Evolutionary conservation across 176 grass and related monocot species (phyloP).

Genomic region (Zea luxurians): DNA sequence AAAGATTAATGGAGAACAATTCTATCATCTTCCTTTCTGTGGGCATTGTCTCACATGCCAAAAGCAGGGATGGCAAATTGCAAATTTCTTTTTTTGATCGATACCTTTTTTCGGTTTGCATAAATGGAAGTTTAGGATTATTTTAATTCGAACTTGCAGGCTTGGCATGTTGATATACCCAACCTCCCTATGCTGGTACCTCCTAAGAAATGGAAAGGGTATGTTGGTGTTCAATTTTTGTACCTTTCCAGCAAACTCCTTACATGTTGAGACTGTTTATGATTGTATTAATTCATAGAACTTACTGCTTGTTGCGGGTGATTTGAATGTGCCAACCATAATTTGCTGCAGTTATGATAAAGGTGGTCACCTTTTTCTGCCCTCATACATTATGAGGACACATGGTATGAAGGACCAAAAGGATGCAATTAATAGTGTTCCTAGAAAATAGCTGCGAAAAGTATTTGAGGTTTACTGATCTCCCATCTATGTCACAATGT

Average conservation of each 20-base stretch:
- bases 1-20: too few species aligned
- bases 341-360: conserved; percentile 69
- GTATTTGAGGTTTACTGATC: too few species aligned
- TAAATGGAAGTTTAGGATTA: too few species aligned
- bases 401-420: conserved; percentile 89
- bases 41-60: too few species aligned
- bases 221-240: conserved; percentile 45
- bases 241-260: conserved; percentile 25
- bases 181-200: conserved; percentile 91
- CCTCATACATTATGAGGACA: conserved; percentile 92
- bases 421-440: conserved; percentile 73
- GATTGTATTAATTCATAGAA: neutral
- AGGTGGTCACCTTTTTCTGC: conserved; percentile 82
- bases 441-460: neutral
- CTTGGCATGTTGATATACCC: conserved; percentile 78
- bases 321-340: neutral
- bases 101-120: too few species aligned
- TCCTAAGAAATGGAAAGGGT: conserved; percentile 91
- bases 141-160: conserved; percentile 60
- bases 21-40: too few species aligned
- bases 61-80: too few species aligned
- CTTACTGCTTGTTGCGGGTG: too few species aligned
- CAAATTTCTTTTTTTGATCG: too few species aligned
- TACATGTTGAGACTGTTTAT: conserved; percentile 4
- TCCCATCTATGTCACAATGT: too few species aligned